Percentiles rank a stretch among this genome's conserved stretches.
These are phyloP conservation scores for Urtica urens DNA, from an alignment of 306 rosid species.

Conservation along the genomic window DNA sequence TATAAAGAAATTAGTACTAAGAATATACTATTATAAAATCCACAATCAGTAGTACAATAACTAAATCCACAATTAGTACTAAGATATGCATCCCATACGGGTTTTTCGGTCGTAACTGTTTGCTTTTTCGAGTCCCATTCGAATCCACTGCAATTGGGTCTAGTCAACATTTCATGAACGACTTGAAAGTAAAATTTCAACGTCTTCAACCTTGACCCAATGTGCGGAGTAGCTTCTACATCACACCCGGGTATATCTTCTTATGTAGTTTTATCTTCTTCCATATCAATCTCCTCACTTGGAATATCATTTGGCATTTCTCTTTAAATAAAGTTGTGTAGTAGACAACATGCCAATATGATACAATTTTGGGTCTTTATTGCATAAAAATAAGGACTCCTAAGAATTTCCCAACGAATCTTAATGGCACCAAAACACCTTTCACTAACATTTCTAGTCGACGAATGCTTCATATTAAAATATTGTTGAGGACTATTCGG, in stretches of 20 bases:
- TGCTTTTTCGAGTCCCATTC: background rate
- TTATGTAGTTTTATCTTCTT: background rate
- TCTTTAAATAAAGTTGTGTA: background rate
- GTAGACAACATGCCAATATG: background rate
- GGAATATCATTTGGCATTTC: background rate
- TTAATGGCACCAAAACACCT: background rate
- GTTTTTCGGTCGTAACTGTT: too few relatives aligned
- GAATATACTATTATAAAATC: too few relatives aligned
- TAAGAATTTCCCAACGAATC: background rate
- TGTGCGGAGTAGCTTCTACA: background rate
- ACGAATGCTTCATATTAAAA: slow-evolving; percentile 3
- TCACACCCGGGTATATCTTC: background rate
- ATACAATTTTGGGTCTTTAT: background rate
- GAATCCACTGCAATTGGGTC: background rate
- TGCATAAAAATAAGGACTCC: background rate
- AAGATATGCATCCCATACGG: too few relatives aligned
- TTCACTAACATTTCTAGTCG: background rate
- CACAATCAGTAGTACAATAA: too few relatives aligned
- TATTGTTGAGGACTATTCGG: background rate
- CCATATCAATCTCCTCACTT: background rate
- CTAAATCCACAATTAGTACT: too few relatives aligned
- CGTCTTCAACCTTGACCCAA: background rate
- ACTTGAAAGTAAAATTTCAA: background rate
- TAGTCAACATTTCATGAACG: background rate
- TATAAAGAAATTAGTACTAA: too few relatives aligned